phyloP scores from a whole-genome alignment of 768 basidiomycete genomes.

The Arthromyces matolae region DNA sequence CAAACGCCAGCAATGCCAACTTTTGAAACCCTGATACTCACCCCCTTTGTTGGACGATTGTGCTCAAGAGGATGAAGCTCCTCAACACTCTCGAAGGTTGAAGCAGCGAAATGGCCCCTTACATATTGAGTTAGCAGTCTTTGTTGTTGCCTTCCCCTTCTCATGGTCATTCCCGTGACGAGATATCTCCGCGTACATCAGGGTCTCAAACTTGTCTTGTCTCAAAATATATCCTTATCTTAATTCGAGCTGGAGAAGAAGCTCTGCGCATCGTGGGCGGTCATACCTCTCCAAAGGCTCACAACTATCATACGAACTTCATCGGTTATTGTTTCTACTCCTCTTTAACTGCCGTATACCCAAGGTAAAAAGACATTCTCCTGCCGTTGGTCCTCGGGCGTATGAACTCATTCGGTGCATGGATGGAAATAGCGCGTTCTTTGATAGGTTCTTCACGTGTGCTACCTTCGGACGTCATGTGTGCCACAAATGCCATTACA shows the following conservation, averaged over 20 bases:
- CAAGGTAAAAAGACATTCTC: constrained; percentile 1
- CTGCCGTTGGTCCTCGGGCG: background rate
- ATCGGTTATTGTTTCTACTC: constrained; percentile 2
- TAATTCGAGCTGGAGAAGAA: no score
- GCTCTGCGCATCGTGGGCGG: no score
- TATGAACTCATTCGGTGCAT: background rate
- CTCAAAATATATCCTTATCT: no score
- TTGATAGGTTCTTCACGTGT: background rate
- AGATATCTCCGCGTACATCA: background rate
- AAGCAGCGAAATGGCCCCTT: background rate
- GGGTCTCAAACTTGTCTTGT: background rate
- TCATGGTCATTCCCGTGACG: background rate
- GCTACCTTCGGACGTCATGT: background rate
- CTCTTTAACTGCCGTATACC: constrained; percentile 1
- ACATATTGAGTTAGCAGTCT: background rate
- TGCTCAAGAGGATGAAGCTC: background rate
- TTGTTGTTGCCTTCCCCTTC: background rate
- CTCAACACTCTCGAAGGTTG: background rate
- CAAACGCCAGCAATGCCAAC: no score
- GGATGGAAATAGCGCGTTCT: background rate
- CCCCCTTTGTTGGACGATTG: background rate
- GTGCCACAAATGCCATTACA: background rate
- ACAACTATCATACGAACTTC: background rate
- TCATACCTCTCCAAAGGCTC: no score
- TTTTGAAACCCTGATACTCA: no score